Conservation (phyloP, 495 filamentous ascomycete genomes). For the Trichoderma virens region DNA sequence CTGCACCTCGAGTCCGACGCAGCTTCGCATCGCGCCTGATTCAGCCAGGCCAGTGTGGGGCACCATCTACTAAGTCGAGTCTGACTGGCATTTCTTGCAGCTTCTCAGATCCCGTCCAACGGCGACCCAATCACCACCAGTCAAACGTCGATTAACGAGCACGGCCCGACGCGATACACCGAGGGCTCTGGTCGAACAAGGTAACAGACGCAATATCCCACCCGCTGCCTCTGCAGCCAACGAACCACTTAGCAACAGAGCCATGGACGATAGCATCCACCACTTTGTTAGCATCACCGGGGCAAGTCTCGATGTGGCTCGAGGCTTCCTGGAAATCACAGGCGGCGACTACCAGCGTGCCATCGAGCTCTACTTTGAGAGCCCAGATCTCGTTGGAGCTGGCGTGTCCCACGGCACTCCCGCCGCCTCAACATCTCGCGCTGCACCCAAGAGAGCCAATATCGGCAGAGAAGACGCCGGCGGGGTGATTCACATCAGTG, state of each 20-base stretch:
- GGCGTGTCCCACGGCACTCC: slow-evolving; percentile 18
- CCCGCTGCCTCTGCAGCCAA: neutral
- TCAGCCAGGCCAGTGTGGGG: neutral
- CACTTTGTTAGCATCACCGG: slow-evolving; percentile 65
- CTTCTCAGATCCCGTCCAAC: neutral
- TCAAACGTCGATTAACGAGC: neutral
- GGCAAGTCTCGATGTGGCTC: slow-evolving; percentile 51
- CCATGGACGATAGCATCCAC: slow-evolving; percentile 61
- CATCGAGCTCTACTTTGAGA: slow-evolving; percentile 82
- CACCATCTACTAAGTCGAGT: neutral
- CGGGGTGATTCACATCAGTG: slow-evolving; percentile 65
- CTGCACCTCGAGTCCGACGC: too few species aligned
- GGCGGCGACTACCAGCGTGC: slow-evolving; percentile 79
- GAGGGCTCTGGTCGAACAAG: neutral
- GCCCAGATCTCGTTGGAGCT: slow-evolving; percentile 49
- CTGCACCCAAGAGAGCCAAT: slow-evolving; percentile 18
- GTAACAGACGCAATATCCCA: neutral
- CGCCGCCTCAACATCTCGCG: slow-evolving; percentile 18
- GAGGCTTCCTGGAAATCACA: slow-evolving; percentile 72
- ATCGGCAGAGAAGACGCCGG: slow-evolving; percentile 43
- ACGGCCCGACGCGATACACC: neutral
- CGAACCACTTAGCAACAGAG: slow-evolving; percentile 14
- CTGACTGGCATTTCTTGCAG: slow-evolving; percentile 6
- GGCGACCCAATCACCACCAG: neutral
- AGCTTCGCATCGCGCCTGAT: too few species aligned